These are phyloP conservation scores for Vitis rupestris DNA, from an alignment of 164 flowering plant species.

Conservation along the genomic window DNA sequence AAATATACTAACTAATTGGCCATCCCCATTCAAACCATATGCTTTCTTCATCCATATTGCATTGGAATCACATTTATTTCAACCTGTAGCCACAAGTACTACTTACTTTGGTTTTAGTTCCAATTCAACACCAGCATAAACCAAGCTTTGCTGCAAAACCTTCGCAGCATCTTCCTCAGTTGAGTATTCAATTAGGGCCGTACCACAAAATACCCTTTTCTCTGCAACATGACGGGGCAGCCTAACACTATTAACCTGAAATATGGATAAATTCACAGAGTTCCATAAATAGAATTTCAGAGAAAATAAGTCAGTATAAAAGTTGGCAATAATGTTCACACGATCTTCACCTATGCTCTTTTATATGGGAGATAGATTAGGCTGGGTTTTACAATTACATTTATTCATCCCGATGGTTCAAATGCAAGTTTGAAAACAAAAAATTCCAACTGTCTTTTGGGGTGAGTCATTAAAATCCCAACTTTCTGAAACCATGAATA, in stretches of 20 bases:
- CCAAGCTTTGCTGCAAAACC: conserved; percentile 54
- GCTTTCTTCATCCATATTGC: background rate
- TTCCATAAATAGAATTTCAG: background rate
- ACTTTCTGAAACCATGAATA: background rate
- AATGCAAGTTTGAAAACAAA: background rate
- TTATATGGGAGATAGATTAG: background rate
- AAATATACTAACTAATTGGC: no score
- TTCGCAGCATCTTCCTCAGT: conserved; percentile 78
- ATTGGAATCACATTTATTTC: background rate
- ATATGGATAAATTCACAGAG: background rate
- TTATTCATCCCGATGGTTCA: background rate
- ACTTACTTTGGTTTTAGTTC: conserved; percentile 84
- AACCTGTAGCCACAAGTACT: background rate
- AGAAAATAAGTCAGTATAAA: background rate
- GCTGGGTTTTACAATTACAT: background rate
- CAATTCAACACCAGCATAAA: conserved; percentile 61
- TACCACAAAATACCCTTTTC: conserved; percentile 76
- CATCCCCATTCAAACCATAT: no score
- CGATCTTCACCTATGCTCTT: background rate
- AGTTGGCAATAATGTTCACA: background rate
- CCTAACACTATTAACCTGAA: conserved; percentile 89
- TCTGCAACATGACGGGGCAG: conserved; percentile 87
- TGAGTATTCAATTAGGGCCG: conserved; percentile 86
- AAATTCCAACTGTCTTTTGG: no score
- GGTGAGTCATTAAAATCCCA: no score